A percentile compares a stretch with the other conserved stretches of the same genome.
Evolutionary conservation across 2,329 filamentous ascomycete species (phyloP).

Genomic region (Ilyonectria sp.): DNA sequence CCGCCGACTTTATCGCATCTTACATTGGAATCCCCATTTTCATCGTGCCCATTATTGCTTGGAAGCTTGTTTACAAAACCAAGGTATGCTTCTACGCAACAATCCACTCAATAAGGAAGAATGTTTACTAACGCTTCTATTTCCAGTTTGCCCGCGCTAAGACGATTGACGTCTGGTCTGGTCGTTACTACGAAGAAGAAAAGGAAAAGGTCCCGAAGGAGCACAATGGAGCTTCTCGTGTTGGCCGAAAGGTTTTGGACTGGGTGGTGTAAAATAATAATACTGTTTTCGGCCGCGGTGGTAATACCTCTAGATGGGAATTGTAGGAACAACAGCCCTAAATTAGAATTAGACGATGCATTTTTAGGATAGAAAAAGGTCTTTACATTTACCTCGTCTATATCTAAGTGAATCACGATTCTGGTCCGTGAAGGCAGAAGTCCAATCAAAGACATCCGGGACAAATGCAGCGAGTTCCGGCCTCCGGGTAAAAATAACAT

Average conservation of each 20-base stretch:
- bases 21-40: conserved; percentile 77
- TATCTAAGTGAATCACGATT: neutral
- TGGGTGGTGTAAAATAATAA: neutral
- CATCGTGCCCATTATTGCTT: conserved; percentile 71
- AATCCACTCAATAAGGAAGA: fast-evolving
- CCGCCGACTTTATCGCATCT: conserved; percentile 73
- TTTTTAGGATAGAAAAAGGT: neutral
- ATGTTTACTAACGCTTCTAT: neutral
- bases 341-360: neutral
- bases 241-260: neutral
- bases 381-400: neutral
- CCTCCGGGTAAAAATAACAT: neutral
- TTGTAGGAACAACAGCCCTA: neutral
- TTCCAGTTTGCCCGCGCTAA: conserved; percentile 54
- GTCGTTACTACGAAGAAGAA: conserved; percentile 33
- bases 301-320: neutral
- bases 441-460: neutral
- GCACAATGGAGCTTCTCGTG: conserved; percentile 2
- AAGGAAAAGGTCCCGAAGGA: conserved; percentile 2
- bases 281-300: neutral
- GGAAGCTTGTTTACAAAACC: conserved; percentile 62
- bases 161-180: conserved; percentile 66
- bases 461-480: neutral
- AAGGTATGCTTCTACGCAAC: conserved; percentile 25
- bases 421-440: neutral